A percentile compares a stretch with the other conserved stretches of the same genome.
These are phyloP conservation scores for Cyathus striatus DNA, from an alignment of 768 basidiomycete species.

Conservation along the genomic window DNA sequence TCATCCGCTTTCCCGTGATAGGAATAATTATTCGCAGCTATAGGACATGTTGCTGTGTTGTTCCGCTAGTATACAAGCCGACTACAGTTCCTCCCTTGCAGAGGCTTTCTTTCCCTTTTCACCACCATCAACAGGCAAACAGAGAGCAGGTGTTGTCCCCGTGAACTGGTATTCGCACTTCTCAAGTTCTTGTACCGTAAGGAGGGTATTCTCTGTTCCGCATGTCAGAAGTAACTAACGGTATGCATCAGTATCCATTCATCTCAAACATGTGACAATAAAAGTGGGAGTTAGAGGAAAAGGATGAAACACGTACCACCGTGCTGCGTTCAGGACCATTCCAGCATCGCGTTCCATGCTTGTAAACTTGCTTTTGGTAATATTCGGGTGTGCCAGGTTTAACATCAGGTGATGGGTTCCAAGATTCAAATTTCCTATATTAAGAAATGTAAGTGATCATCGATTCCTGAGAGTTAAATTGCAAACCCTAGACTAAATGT, in stretches of 20 bases:
- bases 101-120: conserved; percentile 31
- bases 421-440: conserved; percentile 67
- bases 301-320: conserved; percentile 39
- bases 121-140: conserved; percentile 45
- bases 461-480: not conserved
- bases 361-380: conserved; percentile 81
- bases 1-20: too few relatives aligned
- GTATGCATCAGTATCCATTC: too few relatives aligned
- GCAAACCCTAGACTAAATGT: conserved; percentile 76
- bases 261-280: not conserved
- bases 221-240: conserved; percentile 85
- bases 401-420: conserved; percentile 63
- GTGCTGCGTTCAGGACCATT: conserved; percentile 91
- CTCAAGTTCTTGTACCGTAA: conserved; percentile 82
- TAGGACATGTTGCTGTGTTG: too few relatives aligned
- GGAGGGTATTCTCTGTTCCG: conserved; percentile 77
- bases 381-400: conserved; percentile 62
- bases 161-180: conserved; percentile 94
- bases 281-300: not conserved
- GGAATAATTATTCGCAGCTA: too few relatives aligned
- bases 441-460: conserved; percentile 3
- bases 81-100: conserved; percentile 34
- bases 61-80: too few relatives aligned
- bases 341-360: conserved; percentile 87
- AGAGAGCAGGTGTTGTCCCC: conserved; percentile 82